These are phyloP conservation scores for Magnolia sinica DNA, from an alignment of 164 flowering plant genomes.

Conservation along the genomic window DNA sequence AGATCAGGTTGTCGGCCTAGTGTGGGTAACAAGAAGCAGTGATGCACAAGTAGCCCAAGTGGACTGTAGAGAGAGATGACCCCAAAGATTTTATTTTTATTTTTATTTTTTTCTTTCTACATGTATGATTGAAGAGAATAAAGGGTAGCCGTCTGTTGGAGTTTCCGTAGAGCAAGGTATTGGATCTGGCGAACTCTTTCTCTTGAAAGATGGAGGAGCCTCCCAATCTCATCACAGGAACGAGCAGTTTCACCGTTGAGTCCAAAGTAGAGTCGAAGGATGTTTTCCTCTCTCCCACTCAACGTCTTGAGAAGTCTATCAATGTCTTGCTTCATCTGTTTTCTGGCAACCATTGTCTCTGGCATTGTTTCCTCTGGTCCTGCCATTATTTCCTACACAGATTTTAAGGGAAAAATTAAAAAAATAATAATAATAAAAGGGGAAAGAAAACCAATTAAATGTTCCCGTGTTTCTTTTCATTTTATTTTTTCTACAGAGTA, in stretches of 20 bases:
- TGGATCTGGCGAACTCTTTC: constrained; percentile 57
- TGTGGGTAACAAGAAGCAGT: no score
- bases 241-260: constrained; percentile 40
- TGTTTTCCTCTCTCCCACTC: constrained; percentile 35
- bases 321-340: constrained; percentile 35
- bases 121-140: constrained; percentile 15
- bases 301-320: constrained; percentile 34
- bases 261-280: constrained; percentile 44
- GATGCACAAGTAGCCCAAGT: no score
- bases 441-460: background rate
- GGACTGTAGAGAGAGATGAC: no score
- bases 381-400: constrained; percentile 44
- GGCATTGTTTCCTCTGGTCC: constrained; percentile 53
- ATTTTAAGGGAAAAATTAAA: background rate
- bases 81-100: no score
- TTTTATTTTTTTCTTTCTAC: background rate
- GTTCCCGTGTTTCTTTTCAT: no score
- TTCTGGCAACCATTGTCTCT: constrained; percentile 39
- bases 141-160: constrained; percentile 18
- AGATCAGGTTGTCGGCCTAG: no score
- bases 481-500: no score
- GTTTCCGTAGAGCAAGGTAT: constrained; percentile 38
- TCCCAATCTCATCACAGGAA: constrained; percentile 55
- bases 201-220: constrained; percentile 44
- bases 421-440: no score